Evolutionary conservation across 139 green algal species (phyloP), one percentile per base, ranked within the genome.

Genomic region (Tetradesmus obliquus): DNA sequence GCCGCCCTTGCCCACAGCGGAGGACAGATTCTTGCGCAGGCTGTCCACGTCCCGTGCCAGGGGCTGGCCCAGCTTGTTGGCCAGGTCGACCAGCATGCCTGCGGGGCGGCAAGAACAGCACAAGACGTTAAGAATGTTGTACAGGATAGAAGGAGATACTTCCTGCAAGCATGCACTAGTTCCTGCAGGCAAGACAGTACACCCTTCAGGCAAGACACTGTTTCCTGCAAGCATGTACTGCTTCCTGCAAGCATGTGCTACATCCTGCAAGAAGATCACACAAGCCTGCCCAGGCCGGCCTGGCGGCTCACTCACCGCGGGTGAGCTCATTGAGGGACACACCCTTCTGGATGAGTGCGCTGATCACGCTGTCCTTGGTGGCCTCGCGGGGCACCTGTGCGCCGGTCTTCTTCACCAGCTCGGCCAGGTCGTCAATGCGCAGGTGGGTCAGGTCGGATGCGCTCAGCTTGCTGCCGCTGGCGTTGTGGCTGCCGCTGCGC

Each of bases 391-490:
- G 87, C 87, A 91, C 76, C 87, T 86, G n/a, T 17, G 87, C 87
- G 57, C 87, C 87, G 57, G 76, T 86, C 87, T 91, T 91, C 74
- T 91, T 91, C 7, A 86, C 76, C 76, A 91, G 55, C 24, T 91
- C 87, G 12, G 54, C 32, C 76, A 91, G 87, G 87, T 91, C 87
- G 76, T 91, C 87, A 45, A 91, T 91, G 76, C 87, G 87, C 87
- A 91, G 87, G 55, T 15, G 3, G 12, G 54, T n/a, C 87, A 91
- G 87, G 87, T 91, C 87, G 60, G 19, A 19, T 3, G 87, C 54
- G 62, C 45, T 79, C 87, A 91, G 74, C 76, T 86, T 86, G 76
- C 76, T 86, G 87, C 76, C 87, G 24, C 87, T 86, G n/a, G 87
- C 87, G 17, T 85, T 86, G 87, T 91, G 76, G 87, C 87, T 91